Evolutionary conservation across 257 asterid genomes (phyloP), one percentile per base, ranked within the genome.

Genomic region (Verbena officinalis): DNA sequence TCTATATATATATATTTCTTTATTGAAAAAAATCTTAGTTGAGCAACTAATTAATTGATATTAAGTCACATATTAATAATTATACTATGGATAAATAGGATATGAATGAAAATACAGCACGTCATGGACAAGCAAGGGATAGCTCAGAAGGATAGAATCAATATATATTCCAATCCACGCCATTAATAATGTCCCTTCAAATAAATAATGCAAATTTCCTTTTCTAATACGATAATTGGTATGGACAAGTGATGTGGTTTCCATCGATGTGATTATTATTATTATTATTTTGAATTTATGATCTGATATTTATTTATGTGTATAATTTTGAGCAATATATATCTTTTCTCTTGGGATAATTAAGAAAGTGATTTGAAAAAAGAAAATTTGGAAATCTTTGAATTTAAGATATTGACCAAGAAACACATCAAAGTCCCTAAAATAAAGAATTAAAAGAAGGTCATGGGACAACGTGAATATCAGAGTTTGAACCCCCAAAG

Each of bases 51-150:
- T n/a, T n/a, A n/a, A 31, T 57, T 55, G 46, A 36, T n/a, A n/a
- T n/a, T n/a, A n/a, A n/a, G n/a, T n/a, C n/a, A n/a, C n/a, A n/a
- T n/a, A n/a, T n/a, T n/a, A 20, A 64, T 43, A 13, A 63, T 52
- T 43, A 52, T 46, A 40, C 1, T 40, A 55, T 63, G 38, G 24
- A 39, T n/a, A n/a, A n/a, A n/a, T 20, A 62, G 42, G 63, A 64
- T 52, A 39, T 43, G 49, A 24, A 75, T 17, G 48, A 56, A 36
- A 57, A 75, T 64, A 55, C 49, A 49, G 55, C 61, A 56, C 38
- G 68, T 65, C 63, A 55, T 40, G 72, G 77, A 76, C 72, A 72
- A 62, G 78, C n/a, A 14, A 49, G 19, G 62, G 67, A 23, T 58
- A 46, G 71, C 66, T 62, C 52, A 58, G 43, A 48, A 50, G 49